A percentile compares a stretch with the other conserved stretches of the same genome.
Evolutionary conservation across 176 grass and related monocot species (phyloP).

Genomic region (Avena atlantica): DNA sequence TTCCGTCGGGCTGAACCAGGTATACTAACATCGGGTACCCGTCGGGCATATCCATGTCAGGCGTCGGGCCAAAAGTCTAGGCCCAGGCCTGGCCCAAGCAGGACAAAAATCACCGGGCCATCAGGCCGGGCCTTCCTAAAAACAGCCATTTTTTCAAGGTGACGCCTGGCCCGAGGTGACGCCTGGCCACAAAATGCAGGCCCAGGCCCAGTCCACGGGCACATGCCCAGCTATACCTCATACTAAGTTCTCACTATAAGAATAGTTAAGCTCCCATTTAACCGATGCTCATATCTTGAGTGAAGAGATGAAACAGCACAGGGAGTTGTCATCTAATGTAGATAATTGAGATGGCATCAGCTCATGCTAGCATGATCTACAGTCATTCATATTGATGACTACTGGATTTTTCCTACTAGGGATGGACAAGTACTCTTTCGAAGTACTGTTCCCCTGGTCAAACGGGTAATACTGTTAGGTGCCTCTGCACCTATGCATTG

Average conservation of each 20-base stretch:
- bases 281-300: neutral
- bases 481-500: neutral
- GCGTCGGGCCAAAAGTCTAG: no score
- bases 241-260: neutral
- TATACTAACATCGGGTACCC: no score
- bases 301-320: neutral
- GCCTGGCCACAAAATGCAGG: no score
- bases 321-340: constrained; percentile 12
- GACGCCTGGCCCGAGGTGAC: no score
- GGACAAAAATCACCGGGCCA: no score
- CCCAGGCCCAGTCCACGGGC: no score
- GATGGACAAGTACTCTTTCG: neutral
- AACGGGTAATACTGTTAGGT: neutral
- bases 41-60: no score
- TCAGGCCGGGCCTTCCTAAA: no score
- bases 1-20: no score
- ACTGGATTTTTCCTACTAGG: neutral
- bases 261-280: neutral
- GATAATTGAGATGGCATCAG: neutral
- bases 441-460: neutral
- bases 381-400: neutral
- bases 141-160: no score
- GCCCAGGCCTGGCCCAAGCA: no score
- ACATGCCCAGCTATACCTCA: no score
- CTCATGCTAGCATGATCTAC: neutral